Evolutionary conservation across 2,329 filamentous ascomycete species (phyloP), one percentile per base, ranked within the genome.

Genomic region (Orbilia brochopaga): DNA sequence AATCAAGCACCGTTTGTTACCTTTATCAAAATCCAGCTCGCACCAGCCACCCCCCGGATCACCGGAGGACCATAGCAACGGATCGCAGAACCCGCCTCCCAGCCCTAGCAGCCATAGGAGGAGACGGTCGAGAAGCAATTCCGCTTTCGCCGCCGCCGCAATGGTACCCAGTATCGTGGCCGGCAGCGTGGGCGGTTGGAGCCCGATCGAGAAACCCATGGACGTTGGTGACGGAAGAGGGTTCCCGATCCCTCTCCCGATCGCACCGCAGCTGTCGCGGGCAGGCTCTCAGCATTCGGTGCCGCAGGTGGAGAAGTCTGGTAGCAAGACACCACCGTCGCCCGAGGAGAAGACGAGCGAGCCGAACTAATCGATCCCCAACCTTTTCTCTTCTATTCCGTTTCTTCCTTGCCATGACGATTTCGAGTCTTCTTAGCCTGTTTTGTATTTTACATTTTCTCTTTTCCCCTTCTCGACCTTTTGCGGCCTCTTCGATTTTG

Each of bases 1-100:
- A 78, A 87, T 88, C 67, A 86, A 93, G 73, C 83, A 87, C 77
- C 88, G 93, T 77, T 89, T 90, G 69, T 87, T 86, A 76, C 88
- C 92, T 78, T 85, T 85, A 1, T 85, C 91, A 76, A 82, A 87
- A 75, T 81, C 83, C 52, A 83, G 83, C 75, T 86, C 84, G 53
- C 83, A 86, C 87, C 64, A 82, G 84, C 77, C 87, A 84, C 77
- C 87, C 84, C 74, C 80, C 78, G 80, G 79, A 88, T 73, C 88
- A 85, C 58, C 89, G 87, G 58, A 79, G 83, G 30, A 87, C 89
- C 10, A 82, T 83, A 67, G 91, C 88, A 1, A 85, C 83, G 44
- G 76, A 8, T 76, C 76, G 37, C 81, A 84, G 44, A 83, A 82
- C 78, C 82, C 78, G 76, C 84, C 76, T 74, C 82, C 76, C 79